These are phyloP conservation scores for Calonectria pseudoreteaudii DNA, from an alignment of 2,329 filamentous ascomycete genomes.

Conservation along the genomic window DNA sequence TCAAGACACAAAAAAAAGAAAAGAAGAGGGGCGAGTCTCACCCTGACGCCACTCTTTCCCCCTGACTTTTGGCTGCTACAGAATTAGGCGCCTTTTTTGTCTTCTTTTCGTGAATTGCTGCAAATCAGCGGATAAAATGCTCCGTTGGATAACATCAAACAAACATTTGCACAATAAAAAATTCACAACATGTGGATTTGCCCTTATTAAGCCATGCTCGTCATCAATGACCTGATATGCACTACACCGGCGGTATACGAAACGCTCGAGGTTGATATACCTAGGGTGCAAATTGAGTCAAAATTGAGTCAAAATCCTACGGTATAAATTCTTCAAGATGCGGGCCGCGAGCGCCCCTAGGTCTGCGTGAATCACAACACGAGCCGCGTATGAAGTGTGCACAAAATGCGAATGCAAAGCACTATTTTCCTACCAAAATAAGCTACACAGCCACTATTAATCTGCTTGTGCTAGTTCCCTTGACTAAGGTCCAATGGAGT, in stretches of 20 bases:
- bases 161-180: neutral
- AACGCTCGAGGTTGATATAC: neutral
- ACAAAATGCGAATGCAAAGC: neutral
- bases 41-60: neutral
- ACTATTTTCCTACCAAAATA: neutral
- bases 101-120: neutral
- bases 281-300: neutral
- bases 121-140: neutral
- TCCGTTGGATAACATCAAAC: neutral
- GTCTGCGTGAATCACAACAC: neutral
- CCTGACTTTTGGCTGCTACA: neutral
- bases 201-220: neutral
- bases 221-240: neutral
- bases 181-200: neutral
- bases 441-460: neutral
- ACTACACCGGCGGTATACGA: neutral
- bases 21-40: neutral
- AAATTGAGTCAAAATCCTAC: neutral
- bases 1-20: neutral
- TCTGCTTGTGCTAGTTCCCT: neutral
- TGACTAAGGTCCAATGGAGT: neutral
- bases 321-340: neutral
- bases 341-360: neutral
- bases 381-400: neutral
- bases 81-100: neutral